Evolutionary conservation across 305 asterid species (phyloP).

Genomic region (Fraxinus nigra): DNA sequence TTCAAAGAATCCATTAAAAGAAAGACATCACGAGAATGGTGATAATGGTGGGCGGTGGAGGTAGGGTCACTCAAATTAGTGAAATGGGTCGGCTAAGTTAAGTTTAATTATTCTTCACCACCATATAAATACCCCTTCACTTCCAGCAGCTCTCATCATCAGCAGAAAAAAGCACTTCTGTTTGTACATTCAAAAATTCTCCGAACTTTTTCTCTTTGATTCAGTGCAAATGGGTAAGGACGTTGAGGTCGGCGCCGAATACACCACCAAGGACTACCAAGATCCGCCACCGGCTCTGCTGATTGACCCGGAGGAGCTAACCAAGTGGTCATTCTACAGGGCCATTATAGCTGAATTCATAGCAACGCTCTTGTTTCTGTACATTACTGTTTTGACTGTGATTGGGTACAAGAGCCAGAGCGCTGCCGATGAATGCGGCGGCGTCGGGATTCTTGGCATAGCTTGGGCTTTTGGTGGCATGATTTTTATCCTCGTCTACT

Average conservation of each 20-base stretch:
- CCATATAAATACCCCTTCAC: constrained; percentile 40
- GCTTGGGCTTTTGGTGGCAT: constrained; percentile 83
- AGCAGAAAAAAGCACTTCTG: not conserved
- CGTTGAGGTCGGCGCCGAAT: constrained; percentile 42
- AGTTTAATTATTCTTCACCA: not conserved
- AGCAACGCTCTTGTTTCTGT: constrained; percentile 56
- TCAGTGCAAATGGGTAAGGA: constrained; percentile 45
- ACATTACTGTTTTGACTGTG: constrained; percentile 58
- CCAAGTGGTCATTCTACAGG: constrained; percentile 57
- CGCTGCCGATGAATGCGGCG: constrained; percentile 53
- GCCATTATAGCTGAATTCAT: constrained; percentile 63
- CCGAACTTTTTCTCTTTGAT: not conserved
- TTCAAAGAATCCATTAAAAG: not conserved
- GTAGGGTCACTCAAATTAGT: constrained; percentile 15
- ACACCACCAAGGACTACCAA: constrained; percentile 52
- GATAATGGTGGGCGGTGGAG: not conserved
- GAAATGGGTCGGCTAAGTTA: constrained; percentile 39
- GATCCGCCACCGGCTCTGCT: constrained; percentile 70
- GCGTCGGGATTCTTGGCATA: constrained; percentile 69
- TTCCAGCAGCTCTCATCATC: constrained; percentile 18
- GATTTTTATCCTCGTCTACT: constrained; percentile 67
- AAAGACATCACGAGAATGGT: not conserved
- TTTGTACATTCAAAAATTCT: not conserved
- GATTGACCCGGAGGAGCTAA: constrained; percentile 50
- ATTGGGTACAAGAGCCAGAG: constrained; percentile 58